Base-by-base conservation (phyloP, 208 protist species). In the Willaertia magna region DNA sequence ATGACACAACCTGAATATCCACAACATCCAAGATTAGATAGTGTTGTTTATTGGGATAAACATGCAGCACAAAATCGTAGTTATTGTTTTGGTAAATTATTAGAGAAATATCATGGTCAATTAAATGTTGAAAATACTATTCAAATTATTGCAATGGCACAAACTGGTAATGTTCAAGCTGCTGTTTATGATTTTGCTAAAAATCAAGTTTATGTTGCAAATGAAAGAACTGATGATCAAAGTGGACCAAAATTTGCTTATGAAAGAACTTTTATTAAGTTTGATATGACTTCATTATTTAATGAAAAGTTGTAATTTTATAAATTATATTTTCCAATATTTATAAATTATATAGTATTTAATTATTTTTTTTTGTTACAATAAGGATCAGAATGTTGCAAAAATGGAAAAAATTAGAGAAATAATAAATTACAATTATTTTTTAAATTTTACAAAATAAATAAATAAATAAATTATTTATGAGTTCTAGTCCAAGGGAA, bases 21-120 rank as follows among this genome's bases (percentile, higher is more conserved):
- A 42, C 26, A 51, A 30, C 81, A 85, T 39, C 81, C 81, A 42
- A 6, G 22, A 46, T 52, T 85, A 4, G 2, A 7, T 9, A 52
- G 59, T 2, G 43, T 85, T 55, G 81, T 85, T 16, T 85, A 85
- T 34, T 85, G 81, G 81, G 81, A 55, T 76, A 85, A 55, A 22
- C 44, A 85, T 59, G 20, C 42, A 46, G 39, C 44, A 44, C 79
- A n/a, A 44, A 49, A n/a, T 43, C n/a, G n/a, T 22, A 4, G 9
- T 34, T 43, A 43, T 4, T 84, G 79, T 44, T 48, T 74, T 39
- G 51, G 52, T 9, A 12, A n/a, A 7, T 49, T 84, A 12, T 3
- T 84, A 14, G 34, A 48, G 48, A 7, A 47, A 44, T 84, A 74
- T 44, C 48, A 84, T 44, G 79, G 79, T 46, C n/a, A 61, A 44